A percentile compares a stretch with the other conserved stretches of the same genome.
These are phyloP conservation scores for Castanopsis chinensis DNA, from an alignment of 306 rosid species.

Conservation along the genomic window DNA sequence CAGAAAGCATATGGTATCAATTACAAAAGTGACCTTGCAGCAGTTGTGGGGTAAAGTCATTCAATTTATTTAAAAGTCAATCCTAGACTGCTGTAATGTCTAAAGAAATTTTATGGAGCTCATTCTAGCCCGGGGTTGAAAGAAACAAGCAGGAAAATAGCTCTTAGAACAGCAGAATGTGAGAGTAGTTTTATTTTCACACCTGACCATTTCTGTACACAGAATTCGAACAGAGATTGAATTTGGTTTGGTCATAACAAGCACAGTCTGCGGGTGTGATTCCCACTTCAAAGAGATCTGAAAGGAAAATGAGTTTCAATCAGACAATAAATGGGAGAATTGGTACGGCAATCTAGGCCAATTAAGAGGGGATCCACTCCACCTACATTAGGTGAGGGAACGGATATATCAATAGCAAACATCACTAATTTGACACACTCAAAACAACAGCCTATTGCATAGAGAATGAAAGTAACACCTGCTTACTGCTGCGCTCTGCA, in stretches of 20 bases:
- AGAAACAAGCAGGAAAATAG: not conserved
- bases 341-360: not conserved
- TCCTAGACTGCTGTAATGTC: constrained; percentile 9
- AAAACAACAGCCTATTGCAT: constrained; percentile 22
- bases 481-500: constrained; percentile 95
- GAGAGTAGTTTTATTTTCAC: constrained; percentile 22
- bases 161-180: constrained; percentile 14
- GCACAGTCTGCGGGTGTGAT: constrained; percentile 83
- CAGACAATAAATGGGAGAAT: constrained; percentile 24
- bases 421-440: not conserved
- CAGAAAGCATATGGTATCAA: not conserved
- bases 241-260: constrained; percentile 90
- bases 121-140: constrained; percentile 1
- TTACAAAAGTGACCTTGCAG: not conserved
- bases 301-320: constrained; percentile 38
- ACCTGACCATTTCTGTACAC: constrained; percentile 93
- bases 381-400: not conserved
- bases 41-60: not conserved
- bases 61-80: constrained; percentile 14
- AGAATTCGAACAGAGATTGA: constrained; percentile 76
- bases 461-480: constrained; percentile 49
- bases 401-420: not conserved
- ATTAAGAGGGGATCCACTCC: not conserved
- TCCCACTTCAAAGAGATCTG: constrained; percentile 98
- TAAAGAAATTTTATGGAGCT: constrained; percentile 18